Base-by-base conservation (phyloP, 2,329 filamentous ascomycete species). In the Claviceps arundinis region DNA sequence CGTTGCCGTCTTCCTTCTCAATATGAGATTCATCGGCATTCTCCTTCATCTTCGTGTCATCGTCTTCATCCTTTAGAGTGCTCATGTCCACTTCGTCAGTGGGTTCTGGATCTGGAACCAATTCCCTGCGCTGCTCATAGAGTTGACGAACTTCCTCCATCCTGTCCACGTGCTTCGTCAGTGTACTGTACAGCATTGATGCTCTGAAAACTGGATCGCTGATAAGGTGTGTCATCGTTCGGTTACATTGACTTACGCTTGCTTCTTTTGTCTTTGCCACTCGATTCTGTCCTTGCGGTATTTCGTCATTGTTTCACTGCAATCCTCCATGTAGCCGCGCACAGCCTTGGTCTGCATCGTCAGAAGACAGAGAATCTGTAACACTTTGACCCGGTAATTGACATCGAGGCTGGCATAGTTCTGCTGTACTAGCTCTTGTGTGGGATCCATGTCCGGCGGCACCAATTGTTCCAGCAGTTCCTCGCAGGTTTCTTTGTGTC, bases 261-360 rank as follows among this genome's bases (percentile, higher is more conserved):
- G 75, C 59, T 83, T 83, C 57, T 86, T 82, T 59, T 86, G 81
- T 57, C 89, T 81, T 69, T 97, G 91, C 68, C 82, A 85, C 58
- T 95, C 88, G 55, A 96, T 95, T 71, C 95, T 96, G 64, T 94
- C 87, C 68, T 98, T 98, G 48, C 93, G 84, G 62, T 94, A 89
- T 51, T 83, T 81, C 1, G 93, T 98, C 90, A 97, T 96, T 51
- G 89, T 87, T 62, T 91, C 87, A 57, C 86, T 89, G 69, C 90
- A 95, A 56, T 91, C 85, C 59, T 95, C 89, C 74, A 98, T 85
- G 64, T 94, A 95, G 16, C 81, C 84, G 50, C 91, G 84, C 58
- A 97, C 80, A 2, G 86, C 83, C 64, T 89, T 90, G 0, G 93
- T 96, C 61, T 89, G 85, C 52, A 90, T 77, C 2, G 87, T 90